Percentiles rank a stretch among this genome's conserved stretches.
phyloP scores from a whole-genome alignment of 2,329 filamentous ascomycete genomes.

The Coniochaeta hoffmannii region DNA sequence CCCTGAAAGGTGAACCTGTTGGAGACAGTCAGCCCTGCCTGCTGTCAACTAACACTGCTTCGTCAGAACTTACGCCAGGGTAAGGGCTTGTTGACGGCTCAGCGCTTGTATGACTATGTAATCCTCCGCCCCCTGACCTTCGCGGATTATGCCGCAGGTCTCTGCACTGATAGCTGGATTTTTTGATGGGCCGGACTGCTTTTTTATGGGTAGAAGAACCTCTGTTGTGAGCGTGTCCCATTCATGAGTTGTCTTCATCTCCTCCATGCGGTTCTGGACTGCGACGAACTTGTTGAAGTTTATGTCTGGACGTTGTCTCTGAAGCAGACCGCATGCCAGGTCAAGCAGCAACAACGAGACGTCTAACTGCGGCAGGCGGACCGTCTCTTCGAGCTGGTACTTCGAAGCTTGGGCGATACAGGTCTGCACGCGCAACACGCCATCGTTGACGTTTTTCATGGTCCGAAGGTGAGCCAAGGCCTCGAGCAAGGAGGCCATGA shows the following conservation, averaged over 20 bases:
- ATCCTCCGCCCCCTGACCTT: slow-evolving; percentile 40
- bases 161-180: slow-evolving; percentile 44
- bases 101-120: slow-evolving; percentile 54
- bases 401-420: slow-evolving; percentile 69
- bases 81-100: slow-evolving; percentile 50
- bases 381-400: slow-evolving; percentile 58
- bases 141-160: slow-evolving; percentile 45
- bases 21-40: slow-evolving; percentile 6
- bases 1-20: slow-evolving; percentile 48
- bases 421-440: slow-evolving; percentile 61
- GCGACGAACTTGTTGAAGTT: slow-evolving; percentile 52
- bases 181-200: slow-evolving; percentile 35
- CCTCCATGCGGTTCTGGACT: slow-evolving; percentile 57
- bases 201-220: slow-evolving; percentile 48
- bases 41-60: background rate
- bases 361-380: slow-evolving; percentile 58
- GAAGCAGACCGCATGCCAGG: slow-evolving; percentile 60
- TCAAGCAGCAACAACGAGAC: slow-evolving; percentile 61
- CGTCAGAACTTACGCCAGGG: slow-evolving; percentile 39
- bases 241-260: slow-evolving; percentile 34
- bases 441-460: slow-evolving; percentile 46
- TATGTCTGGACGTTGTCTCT: slow-evolving; percentile 46
- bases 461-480: slow-evolving; percentile 61
- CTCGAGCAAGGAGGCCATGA: slow-evolving; percentile 60
- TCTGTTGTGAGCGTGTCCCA: slow-evolving; percentile 41